phyloP scores from a whole-genome alignment of 2,329 filamentous ascomycete genomes.

The Clarireedia paspali region DNA sequence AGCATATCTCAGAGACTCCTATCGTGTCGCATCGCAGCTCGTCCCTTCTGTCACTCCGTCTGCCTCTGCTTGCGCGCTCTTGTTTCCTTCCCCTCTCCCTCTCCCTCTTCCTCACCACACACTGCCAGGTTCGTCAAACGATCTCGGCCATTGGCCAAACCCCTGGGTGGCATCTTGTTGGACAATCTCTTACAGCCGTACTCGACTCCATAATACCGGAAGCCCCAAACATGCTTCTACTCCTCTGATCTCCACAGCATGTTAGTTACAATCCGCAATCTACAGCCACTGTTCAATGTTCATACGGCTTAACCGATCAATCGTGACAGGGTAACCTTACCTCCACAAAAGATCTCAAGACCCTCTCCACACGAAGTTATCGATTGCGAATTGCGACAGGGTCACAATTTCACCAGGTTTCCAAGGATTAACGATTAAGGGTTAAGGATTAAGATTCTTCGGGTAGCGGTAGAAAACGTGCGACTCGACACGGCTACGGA shows the following conservation, averaged over 20 bases:
- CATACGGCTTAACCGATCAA: conserved; percentile 16
- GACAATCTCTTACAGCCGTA: no score
- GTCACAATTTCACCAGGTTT: not conserved
- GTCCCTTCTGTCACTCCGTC: no score
- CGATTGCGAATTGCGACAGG: not conserved
- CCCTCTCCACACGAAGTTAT: not conserved
- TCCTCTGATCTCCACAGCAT: conserved; percentile 13
- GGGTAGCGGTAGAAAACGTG: not conserved
- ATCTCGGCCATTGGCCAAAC: no score
- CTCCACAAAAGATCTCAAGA: conserved; percentile 2
- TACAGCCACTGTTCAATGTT: not conserved
- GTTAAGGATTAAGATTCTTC: not conserved
- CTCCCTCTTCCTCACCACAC: no score
- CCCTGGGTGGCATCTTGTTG: no score
- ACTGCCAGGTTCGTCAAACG: no score
- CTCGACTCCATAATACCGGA: no score
- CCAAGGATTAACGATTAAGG: not conserved
- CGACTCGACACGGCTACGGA: not conserved
- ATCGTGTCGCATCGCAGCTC: no score
- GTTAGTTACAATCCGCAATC: conserved; percentile 9
- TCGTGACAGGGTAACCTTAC: conserved; percentile 7
- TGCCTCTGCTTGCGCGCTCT: no score
- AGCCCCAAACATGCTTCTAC: not conserved
- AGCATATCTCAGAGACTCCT: no score
- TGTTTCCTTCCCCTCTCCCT: no score